Evolutionary conservation across 2,329 filamentous ascomycete genomes (phyloP).

Genomic region (Fusarium neocosmosporiellum): DNA sequence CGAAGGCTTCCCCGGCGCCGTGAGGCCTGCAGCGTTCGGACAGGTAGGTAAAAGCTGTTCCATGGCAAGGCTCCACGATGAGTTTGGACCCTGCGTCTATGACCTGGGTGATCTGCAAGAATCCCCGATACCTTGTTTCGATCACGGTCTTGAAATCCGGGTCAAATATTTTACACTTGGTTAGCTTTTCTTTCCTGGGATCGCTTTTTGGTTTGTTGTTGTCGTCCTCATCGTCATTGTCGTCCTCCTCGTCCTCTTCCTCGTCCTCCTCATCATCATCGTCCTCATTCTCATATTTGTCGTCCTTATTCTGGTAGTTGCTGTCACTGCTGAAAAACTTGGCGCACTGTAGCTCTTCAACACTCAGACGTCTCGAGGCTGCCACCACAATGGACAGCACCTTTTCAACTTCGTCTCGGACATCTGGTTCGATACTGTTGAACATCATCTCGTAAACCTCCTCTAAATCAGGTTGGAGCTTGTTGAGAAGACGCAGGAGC

Average conservation of each 20-base stretch:
- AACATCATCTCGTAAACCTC: not conserved
- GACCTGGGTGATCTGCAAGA: not conserved
- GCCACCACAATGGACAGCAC: not conserved
- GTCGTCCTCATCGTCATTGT: not conserved
- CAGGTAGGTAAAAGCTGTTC: not conserved
- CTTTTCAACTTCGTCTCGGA: not conserved
- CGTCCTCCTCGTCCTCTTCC: not conserved
- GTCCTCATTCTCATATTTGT: not conserved
- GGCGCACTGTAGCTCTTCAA: not conserved
- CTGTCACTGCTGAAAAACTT: not conserved
- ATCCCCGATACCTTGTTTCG: not conserved
- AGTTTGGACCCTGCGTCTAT: accelerated
- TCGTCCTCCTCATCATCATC: not conserved
- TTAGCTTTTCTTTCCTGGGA: not conserved
- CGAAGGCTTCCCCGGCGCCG: not conserved
- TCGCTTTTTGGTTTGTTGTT: not conserved
- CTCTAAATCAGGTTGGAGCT: not conserved
- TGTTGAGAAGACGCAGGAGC: not conserved
- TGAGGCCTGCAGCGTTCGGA: not conserved
- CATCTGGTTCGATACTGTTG: not conserved
- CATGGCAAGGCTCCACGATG: not conserved
- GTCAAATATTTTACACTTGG: not conserved
- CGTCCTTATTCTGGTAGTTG: not conserved
- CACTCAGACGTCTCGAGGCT: not conserved
- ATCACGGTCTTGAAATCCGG: not conserved